Evolutionary conservation across 179 eudicot species (phyloP), one percentile per base, ranked within the genome.

Genomic region (Drosera spatulata): DNA sequence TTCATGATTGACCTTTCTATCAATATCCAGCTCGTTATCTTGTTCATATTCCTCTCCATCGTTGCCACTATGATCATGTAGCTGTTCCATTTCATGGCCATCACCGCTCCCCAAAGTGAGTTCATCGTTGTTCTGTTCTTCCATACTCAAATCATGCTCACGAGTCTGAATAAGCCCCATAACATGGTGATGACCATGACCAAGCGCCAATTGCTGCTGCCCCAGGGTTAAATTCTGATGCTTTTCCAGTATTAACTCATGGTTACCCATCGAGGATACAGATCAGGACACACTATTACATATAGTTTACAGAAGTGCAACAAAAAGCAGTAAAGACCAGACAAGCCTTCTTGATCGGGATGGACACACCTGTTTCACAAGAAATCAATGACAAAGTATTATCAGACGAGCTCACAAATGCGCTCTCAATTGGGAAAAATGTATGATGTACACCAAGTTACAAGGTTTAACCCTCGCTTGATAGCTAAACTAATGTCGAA

Each of bases 161-260:
- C 55, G 69, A 12, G 62, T 53, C 13, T 67, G 85, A 46, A 71
- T 70, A 65, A 71, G 70, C 50, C 58, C 77, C 33, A 63, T 22
- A 22, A 22, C 50, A 61, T 61, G 54, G 47, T 73, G 66, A 41
- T 64, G 80, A 60, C 57, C 67, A 61, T 74, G 87, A 45, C 69
- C 67, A 59, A 81, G 58, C 44, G 67, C 61, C 46, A 75, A 37
- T 11, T 72, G 81, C 66, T 75, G 82, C 65, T 69, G 80, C 52
- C 69, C 59, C 52, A 68, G 46, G 56, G 60, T 66, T 51, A 63
- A 33, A 50, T 63, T 64, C 37, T 65, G 80, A 55, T 73, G 77
- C 68, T 71, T 71, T 52, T 75, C 91, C 40, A 76, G 69, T 10
- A 82, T 65, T 69, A 82, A 45, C 37, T 84, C 89, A 69, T 73